phyloP scores from a whole-genome alignment of 2,329 filamentous ascomycete genomes.

The Colletotrichum sp. region DNA sequence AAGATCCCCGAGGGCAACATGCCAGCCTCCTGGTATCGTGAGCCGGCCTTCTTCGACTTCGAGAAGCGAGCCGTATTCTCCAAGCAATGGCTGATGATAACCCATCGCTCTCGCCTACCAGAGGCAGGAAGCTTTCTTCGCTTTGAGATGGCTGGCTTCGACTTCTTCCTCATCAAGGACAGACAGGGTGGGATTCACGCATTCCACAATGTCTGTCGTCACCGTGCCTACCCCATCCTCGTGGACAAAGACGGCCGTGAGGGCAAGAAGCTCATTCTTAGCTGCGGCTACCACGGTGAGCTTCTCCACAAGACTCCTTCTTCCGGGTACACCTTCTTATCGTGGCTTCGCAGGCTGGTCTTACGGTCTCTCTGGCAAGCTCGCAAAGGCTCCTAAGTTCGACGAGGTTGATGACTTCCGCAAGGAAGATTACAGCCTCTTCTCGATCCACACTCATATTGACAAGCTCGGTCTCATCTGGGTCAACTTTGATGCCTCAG shows the following conservation, averaged over 20 bases:
- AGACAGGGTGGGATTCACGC: conserved; percentile 17
- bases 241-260: conserved; percentile 21
- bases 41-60: conserved; percentile 40
- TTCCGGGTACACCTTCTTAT: not conserved
- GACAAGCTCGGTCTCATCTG: conserved; percentile 52
- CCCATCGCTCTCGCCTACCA: conserved; percentile 21
- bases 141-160: conserved; percentile 21
- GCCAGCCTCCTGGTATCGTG: conserved; percentile 24
- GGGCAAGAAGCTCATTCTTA: not conserved
- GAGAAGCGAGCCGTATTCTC: conserved; percentile 43
- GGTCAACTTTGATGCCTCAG: conserved; percentile 48
- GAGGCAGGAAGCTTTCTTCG: conserved; percentile 16
- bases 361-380: conserved; percentile 44
- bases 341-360: conserved; percentile 39
- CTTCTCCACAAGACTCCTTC: not conserved
- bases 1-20: conserved; percentile 15
- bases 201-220: conserved; percentile 22
- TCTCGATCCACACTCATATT: conserved; percentile 49
- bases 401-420: conserved; percentile 43
- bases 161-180: conserved; percentile 22
- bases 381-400: conserved; percentile 49
- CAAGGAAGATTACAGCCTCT: conserved; percentile 42
- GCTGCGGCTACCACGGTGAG: not conserved
- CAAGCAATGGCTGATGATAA: conserved; percentile 33
- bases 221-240: conserved; percentile 20